Evolutionary conservation across 768 basidiomycete species (phyloP), one percentile per base, ranked within the genome.

Genomic region (Rhizopogon vinicolor): DNA sequence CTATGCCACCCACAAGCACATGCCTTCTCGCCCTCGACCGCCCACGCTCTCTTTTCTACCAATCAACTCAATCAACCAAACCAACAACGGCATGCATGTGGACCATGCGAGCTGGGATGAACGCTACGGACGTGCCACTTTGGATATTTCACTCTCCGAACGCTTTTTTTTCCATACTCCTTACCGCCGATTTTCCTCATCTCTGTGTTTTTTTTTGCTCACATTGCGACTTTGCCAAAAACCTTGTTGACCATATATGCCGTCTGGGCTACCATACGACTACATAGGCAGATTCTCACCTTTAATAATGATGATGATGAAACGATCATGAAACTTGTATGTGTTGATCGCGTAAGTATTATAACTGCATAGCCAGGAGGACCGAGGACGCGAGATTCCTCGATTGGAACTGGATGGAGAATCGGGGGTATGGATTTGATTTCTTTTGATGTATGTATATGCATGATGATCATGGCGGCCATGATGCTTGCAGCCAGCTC

Each of bases 261-360:
- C 55, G 54, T 49, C 46, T 56, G 58, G 62, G 62, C 60, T 62
- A 69, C 65, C 60, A 57, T 69, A 69, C 55, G 65, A 67, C 57
- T 63, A 53, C 44, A 51, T 60, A 67, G 58, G 58, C 18, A 55
- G 45, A 43, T 59, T 57, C 52, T 28, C 43, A 7, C 55, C 59
- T 63, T 12, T 33, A 33, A 33, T 67, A 69, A 69, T 65, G 59
- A 71, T 59, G 53, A 62, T 48, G 52, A 58, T 58, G 50, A 54
- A 57, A 41, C 41, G 31, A 49, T 49, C 19, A 8, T 8, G 35
- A 35, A 35, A 25, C 25, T 25, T 25, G 25, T 25, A 25, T 25
- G 25, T 25, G 5, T 25, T 25, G 25, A 25, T 25, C 25, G 25
- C 25, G 25, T 25, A 25, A 25, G 25, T 25, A 25, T 25, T 25